A percentile compares a stretch with the other conserved stretches of the same genome.
Conservation (phyloP, 139 green algal genomes). For the Closterium sp. region DNA sequence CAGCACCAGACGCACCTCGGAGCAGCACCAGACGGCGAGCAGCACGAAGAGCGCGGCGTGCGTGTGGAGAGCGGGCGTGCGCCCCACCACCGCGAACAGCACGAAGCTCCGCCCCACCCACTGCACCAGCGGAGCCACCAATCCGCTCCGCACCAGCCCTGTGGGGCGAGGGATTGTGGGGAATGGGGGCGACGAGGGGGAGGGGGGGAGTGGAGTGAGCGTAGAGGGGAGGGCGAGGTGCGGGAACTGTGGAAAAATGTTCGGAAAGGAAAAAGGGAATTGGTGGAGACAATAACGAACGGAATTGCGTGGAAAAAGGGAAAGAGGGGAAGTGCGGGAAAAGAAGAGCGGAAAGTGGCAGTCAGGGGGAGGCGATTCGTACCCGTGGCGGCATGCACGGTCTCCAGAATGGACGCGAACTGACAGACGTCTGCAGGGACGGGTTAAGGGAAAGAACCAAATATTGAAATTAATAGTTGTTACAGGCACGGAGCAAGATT, state of each 20-base stretch:
- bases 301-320: too few species aligned
- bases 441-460: too few species aligned
- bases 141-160: slow-evolving; percentile 23
- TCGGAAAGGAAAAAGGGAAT: neutral
- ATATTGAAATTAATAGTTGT: too few species aligned
- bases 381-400: neutral
- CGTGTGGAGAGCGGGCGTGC: neutral
- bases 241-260: too few species aligned
- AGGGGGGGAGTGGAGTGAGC: neutral
- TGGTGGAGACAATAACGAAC: neutral
- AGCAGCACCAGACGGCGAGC: slow-evolving; percentile 12
- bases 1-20: slow-evolving; percentile 14
- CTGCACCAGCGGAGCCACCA: slow-evolving; percentile 10
- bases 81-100: slow-evolving; percentile 16
- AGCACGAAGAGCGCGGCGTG: slow-evolving; percentile 10
- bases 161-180: neutral
- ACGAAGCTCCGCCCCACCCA: slow-evolving; percentile 15
- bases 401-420: neutral
- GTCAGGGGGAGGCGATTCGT: neutral
- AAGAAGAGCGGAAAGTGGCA: too few species aligned
- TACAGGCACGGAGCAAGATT: too few species aligned
- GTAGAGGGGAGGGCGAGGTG: neutral
- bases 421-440: neutral
- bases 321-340: too few species aligned
- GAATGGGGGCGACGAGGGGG: neutral